Base-by-base conservation (phyloP, 1,139 yeast genomes). In the Yamadazyma dushanensis region DNA sequence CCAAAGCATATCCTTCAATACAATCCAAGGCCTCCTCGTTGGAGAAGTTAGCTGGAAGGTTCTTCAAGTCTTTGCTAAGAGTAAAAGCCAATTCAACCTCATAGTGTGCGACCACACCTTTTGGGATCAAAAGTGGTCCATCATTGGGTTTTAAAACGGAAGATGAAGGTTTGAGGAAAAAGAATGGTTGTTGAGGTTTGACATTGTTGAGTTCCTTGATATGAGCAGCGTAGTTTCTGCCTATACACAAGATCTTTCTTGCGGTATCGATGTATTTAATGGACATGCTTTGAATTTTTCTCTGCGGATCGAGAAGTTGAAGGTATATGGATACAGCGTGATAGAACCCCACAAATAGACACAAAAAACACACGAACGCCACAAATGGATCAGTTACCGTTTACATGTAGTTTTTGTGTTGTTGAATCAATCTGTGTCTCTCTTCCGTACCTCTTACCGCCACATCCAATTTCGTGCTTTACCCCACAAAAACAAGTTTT, bases 201-300 rank as follows among this genome's bases (percentile, higher is more conserved):
- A 76, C 63, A 56, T 89, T 92, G 67, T 87, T 85, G 40, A 92
- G 71, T 60, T 92, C 98, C 47, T 84, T 78, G 57, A 89, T 86
- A 53, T 92, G 98, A 27, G 95, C 97, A 5, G 88, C 95, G 57
- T 89, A 92, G 63, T 92, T 92, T 49, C 99, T 83, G 32, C 98
- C 98, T 46, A 92, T 90, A 61, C 98, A 92, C 29, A 92, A 76
- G 56, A 90, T 79, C 65, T 92, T 92, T 32, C 84, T 73, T 2
- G 94, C 94, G 23, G 67, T 59, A 43, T 76, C 79, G 29, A 81
- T 66, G 55, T 83, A 86, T 27, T 71, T 65, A 53, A 71, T 70
- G 11, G 83, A 72, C 83, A 78, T 78, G 14, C n/a, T 29, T 7
- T 8, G 5, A 11, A 7, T 23, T 8, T 23, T 8, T 6, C 7